These are phyloP conservation scores for Vigna radiata DNA, from an alignment of 306 rosid species.

Conservation along the genomic window DNA sequence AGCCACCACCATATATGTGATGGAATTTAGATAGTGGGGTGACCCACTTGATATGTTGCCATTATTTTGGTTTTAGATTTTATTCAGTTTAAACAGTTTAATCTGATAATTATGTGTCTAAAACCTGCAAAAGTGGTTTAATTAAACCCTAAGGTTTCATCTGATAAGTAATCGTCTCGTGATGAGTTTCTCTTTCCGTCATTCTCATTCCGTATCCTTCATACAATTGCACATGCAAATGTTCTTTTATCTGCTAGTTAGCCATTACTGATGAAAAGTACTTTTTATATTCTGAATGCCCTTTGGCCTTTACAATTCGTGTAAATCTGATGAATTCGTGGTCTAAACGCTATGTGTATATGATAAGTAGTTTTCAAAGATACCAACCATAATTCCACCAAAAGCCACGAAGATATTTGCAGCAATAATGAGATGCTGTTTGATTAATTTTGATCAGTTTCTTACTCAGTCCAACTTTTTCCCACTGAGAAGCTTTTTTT, in stretches of 20 bases:
- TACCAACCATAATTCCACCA: slow-evolving; percentile 39
- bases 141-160: neutral
- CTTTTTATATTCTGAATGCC: slow-evolving; percentile 17
- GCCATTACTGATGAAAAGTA: slow-evolving; percentile 40
- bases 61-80: neutral
- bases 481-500: slow-evolving; percentile 26
- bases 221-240: slow-evolving; percentile 42
- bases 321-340: neutral
- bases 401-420: slow-evolving; percentile 47
- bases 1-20: slow-evolving; percentile 10
- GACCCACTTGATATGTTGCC: slow-evolving; percentile 16
- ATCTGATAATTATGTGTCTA: slow-evolving; percentile 15
- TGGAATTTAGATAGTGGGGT: slow-evolving; percentile 19
- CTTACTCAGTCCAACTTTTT: slow-evolving; percentile 36
- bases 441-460: slow-evolving; percentile 29
- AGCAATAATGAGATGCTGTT: slow-evolving; percentile 52
- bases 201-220: slow-evolving; percentile 42
- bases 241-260: slow-evolving; percentile 35
- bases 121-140: slow-evolving; percentile 12
- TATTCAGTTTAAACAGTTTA: slow-evolving; percentile 17
- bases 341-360: slow-evolving; percentile 27
- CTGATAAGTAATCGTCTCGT: slow-evolving; percentile 3
- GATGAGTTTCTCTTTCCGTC: slow-evolving; percentile 34
- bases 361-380: slow-evolving; percentile 37
- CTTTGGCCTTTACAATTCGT: neutral